A percentile compares a stretch with the other conserved stretches of the same genome.
These are phyloP conservation scores for Linnemannia elongata DNA, from an alignment of 192 early-diverging fungal genomes.

Conservation along the genomic window DNA sequence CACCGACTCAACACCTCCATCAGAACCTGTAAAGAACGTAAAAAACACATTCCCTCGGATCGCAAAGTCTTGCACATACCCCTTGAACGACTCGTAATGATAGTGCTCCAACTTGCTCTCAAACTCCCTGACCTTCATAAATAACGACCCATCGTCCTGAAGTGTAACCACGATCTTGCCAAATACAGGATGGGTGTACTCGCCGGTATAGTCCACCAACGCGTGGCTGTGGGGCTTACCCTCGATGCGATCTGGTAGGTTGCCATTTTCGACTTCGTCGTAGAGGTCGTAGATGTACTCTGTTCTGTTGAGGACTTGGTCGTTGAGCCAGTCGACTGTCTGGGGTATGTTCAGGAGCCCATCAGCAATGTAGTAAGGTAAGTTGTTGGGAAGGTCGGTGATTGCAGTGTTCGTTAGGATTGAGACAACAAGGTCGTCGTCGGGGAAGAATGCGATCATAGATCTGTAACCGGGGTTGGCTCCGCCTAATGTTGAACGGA, in stretches of 20 bases:
- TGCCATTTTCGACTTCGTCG: too few relatives aligned
- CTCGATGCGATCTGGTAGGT: slow-evolving; percentile 10
- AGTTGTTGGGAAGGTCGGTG: background rate
- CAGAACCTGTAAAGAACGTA: background rate
- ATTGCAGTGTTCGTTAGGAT: background rate
- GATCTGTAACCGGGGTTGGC: background rate
- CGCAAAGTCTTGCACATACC: background rate
- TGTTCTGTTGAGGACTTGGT: background rate
- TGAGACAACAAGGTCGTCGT: slow-evolving; percentile 1
- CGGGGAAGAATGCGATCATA: background rate
- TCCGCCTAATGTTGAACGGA: slow-evolving; percentile 12
- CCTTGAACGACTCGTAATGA: slow-evolving; percentile 20
- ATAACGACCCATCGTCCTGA: background rate
- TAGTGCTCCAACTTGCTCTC: slow-evolving; percentile 30
- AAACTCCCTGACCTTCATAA: background rate
- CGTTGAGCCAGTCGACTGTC: background rate
- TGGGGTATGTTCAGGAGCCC: background rate
- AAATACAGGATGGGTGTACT: slow-evolving; percentile 19
- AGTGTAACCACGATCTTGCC: slow-evolving; percentile 13
- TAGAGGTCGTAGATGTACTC: background rate
- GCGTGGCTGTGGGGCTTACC: slow-evolving; percentile 13
- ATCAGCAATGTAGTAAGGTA: background rate
- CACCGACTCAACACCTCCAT: background rate
- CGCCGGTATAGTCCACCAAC: slow-evolving; percentile 9
- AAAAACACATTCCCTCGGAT: background rate